Conservation (phyloP, 306 rosid species). For the Quercus rubra region DNA sequence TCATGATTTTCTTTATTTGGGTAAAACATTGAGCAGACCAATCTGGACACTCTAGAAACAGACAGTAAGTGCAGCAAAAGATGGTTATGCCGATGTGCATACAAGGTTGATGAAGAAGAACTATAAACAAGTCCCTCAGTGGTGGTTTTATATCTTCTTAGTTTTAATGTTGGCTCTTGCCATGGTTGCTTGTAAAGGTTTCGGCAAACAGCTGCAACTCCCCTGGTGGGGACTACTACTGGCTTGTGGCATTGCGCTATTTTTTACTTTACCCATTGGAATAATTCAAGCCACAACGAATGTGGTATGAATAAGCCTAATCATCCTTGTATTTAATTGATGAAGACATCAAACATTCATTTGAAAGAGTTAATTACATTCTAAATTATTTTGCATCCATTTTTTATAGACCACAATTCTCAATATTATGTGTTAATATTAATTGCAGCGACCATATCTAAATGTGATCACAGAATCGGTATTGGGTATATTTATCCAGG, state of each 20-base stretch:
- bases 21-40: slow-evolving; percentile 29
- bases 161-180: slow-evolving; percentile 29
- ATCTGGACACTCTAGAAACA: slow-evolving; percentile 49
- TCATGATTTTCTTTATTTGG: not conserved
- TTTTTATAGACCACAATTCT: too few relatives aligned
- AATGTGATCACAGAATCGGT: slow-evolving; percentile 72
- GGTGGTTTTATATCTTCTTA: slow-evolving; percentile 68
- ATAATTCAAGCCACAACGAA: slow-evolving; percentile 85
- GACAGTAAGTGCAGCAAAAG: slow-evolving; percentile 29
- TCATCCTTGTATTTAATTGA: not conserved
- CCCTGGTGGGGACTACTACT: slow-evolving; percentile 88
- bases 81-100: slow-evolving; percentile 48
- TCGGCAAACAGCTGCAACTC: slow-evolving; percentile 70
- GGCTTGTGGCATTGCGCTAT: slow-evolving; percentile 48
- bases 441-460: slow-evolving; percentile 57
- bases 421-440: not conserved
- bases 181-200: slow-evolving; percentile 55
- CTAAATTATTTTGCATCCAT: not conserved
- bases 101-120: slow-evolving; percentile 74
- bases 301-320: slow-evolving; percentile 24
- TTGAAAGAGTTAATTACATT: too few relatives aligned
- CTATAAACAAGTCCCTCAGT: slow-evolving; percentile 64
- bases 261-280: slow-evolving; percentile 72
- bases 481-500: slow-evolving; percentile 81
- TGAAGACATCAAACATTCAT: not conserved